Evolutionary conservation across 73 alveolate species (phyloP).

Genomic region (Paramecium sonneborni): DNA sequence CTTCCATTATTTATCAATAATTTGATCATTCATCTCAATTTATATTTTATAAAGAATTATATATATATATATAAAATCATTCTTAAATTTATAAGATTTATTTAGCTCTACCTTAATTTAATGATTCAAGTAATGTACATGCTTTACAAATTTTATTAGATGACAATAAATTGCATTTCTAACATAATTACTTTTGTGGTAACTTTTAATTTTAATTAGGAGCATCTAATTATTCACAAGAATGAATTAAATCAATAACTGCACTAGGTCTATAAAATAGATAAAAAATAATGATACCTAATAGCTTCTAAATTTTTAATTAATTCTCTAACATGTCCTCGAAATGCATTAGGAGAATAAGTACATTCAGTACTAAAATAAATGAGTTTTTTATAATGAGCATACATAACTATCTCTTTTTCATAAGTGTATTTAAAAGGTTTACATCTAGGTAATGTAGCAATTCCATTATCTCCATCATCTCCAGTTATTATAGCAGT

Average conservation of each 20-base stretch:
- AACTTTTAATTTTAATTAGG: slow-evolving; percentile 69
- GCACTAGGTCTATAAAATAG: slow-evolving; percentile 81
- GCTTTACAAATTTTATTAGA: slow-evolving; percentile 94
- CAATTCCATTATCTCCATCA: slow-evolving; percentile 73
- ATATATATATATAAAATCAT: not conserved
- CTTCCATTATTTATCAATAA: not conserved
- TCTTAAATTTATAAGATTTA: slow-evolving; percentile 7
- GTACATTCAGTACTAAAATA: slow-evolving; percentile 98
- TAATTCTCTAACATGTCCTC: slow-evolving; percentile 97
- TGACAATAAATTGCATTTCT: slow-evolving; percentile 86
- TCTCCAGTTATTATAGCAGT: slow-evolving; percentile 90
- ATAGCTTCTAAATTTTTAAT: slow-evolving; percentile 81
- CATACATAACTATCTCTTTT: slow-evolving; percentile 98
- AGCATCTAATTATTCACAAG: slow-evolving; percentile 84
- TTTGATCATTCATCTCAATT: not conserved
- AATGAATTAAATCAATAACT: slow-evolving; percentile 93
- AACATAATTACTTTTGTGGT: slow-evolving; percentile 81
- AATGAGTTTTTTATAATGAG: slow-evolving; percentile 92
- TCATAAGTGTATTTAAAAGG: slow-evolving; percentile 97
- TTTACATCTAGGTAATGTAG: slow-evolving; percentile 88
- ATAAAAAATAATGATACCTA: not conserved
- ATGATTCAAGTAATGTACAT: slow-evolving; percentile 90
- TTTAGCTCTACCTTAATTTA: slow-evolving; percentile 74
- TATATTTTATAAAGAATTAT: too few species aligned
- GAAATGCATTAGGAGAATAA: slow-evolving; percentile 95